Evolutionary conservation across 192 early-diverging fungal genomes (phyloP), one percentile per base, ranked within the genome.

Genomic region (Spizellomyces sp.): DNA sequence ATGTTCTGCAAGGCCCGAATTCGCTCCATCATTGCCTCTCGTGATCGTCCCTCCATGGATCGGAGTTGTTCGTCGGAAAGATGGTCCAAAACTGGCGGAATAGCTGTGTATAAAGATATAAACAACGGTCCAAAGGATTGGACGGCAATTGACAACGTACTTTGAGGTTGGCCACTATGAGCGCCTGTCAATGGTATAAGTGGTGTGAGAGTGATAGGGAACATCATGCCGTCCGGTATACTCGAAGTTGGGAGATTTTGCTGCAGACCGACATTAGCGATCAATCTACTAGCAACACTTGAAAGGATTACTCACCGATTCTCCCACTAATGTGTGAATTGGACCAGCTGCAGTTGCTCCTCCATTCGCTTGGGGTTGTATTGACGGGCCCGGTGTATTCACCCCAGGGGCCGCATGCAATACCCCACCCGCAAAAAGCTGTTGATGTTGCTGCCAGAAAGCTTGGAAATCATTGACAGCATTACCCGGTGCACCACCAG

Each of bases 1-100:
- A 86, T 67, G 36, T 62, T 60, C 62, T 75, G 73, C 12, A 86
- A 42, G 0, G 77, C 80, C 14, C 65, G 41, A 5, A 86, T 66
- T 21, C 84, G 77, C 10, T 48, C 59, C n/a, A 77, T 65, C 6
- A 84, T 65, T 9, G 74, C 73, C n/a, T 72, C 66, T n/a, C 84
- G 75, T 36, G 79, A 73, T n/a, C 48, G 14, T n/a, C 84, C 84
- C 58, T 86, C 82, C 76, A 86, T 60, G 19, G 17, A 17, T 14
- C 66, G 68, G 12, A 86, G 71, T 58, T 86, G 71, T 8, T 68
- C 74, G 65, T 86, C 82, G 10, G 78, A 74, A 14, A 82, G 62
- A 48, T 71, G 68, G 22, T 80, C 80, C 6, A 78, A 59, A 12
- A 61, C 73, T 36, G 59, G 59, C 5, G 50, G 50, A n/a, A 54